A percentile compares a stretch with the other conserved stretches of the same genome.
Conservation (phyloP, 2,329 filamentous ascomycete species). For the Colletotrichum liriopes region DNA sequence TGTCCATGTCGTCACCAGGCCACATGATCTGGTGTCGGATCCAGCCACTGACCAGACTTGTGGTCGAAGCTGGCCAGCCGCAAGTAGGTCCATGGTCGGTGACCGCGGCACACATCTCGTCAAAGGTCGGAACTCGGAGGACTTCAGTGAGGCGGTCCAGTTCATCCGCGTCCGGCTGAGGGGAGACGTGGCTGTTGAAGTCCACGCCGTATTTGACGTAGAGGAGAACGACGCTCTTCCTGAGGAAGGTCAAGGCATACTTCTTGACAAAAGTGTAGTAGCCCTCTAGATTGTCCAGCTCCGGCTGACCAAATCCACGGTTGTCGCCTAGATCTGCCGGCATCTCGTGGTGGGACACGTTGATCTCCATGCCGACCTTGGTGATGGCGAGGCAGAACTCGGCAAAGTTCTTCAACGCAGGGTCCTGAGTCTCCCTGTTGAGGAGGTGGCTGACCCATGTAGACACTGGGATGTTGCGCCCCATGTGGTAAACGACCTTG, state of each 20-base stretch:
- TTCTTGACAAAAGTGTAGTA: constrained; percentile 78
- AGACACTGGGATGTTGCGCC: constrained; percentile 66
- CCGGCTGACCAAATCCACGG: constrained; percentile 69
- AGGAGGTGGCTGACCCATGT: constrained; percentile 65
- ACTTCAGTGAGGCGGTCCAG: constrained; percentile 84
- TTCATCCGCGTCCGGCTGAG: constrained; percentile 79
- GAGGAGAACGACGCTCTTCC: constrained; percentile 87
- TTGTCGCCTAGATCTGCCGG: constrained; percentile 54
- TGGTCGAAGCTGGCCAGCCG: constrained; percentile 66
- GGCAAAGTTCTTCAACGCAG: constrained; percentile 68
- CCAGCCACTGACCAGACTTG: constrained; percentile 76
- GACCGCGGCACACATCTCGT: constrained; percentile 80
- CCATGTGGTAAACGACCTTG: constrained; percentile 79
- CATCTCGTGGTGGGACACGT: constrained; percentile 52
- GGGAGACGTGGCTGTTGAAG: constrained; percentile 80
- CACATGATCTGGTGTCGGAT: constrained; percentile 74
- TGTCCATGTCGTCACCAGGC: constrained; percentile 46
- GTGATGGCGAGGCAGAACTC: constrained; percentile 68
- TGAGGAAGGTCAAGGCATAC: constrained; percentile 91
- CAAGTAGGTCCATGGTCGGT: constrained; percentile 60
- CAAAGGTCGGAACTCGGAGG: constrained; percentile 83
- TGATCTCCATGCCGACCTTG: constrained; percentile 60
- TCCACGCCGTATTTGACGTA: constrained; percentile 92
- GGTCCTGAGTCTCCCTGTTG: constrained; percentile 60
- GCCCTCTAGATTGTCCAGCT: constrained; percentile 66